phyloP scores from a whole-genome alignment of 441 rosid genomes.

The Rhodomyrtus psidioides region DNA sequence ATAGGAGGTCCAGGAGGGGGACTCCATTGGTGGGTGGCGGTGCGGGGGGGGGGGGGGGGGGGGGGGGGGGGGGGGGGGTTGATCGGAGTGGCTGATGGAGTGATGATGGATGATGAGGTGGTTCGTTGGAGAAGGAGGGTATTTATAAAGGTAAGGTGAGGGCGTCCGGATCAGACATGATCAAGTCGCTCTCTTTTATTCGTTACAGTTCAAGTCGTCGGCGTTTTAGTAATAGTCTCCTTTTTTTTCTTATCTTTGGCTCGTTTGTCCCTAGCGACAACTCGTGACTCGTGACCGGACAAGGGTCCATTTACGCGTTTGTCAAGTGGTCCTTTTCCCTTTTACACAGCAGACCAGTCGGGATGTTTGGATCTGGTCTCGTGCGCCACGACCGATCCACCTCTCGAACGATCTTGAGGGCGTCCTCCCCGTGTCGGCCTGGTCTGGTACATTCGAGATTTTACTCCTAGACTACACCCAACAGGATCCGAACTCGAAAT shows the following conservation, averaged over 20 bases:
- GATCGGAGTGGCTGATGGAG: not conserved
- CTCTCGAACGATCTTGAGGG: not conserved
- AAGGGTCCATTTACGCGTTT: not conserved
- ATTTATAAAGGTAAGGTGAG: not conserved
- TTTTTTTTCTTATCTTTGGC: too few relatives aligned
- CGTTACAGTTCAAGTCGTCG: fast-evolving
- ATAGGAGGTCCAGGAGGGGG: conserved; percentile 16
- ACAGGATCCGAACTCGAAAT: not conserved
- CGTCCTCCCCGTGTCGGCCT: not conserved
- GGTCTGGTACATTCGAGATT: not conserved
- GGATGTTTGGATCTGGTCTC: too few relatives aligned
- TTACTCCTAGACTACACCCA: not conserved
- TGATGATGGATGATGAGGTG: not conserved
- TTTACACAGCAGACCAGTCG: not conserved
- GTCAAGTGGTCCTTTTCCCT: too few relatives aligned
- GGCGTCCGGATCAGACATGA: too few relatives aligned
- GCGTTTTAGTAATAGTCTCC: not conserved
- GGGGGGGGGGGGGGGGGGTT: not conserved
- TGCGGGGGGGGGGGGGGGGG: not conserved
- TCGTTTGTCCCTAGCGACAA: not conserved
- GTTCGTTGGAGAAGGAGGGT: not conserved
- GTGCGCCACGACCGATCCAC: not conserved
- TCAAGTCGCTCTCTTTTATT: not conserved
- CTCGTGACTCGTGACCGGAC: not conserved
- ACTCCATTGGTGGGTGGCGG: conserved; percentile 13